Evolutionary conservation across 2,329 filamentous ascomycete species (phyloP).

Genomic region (Ilyonectria robusta): DNA sequence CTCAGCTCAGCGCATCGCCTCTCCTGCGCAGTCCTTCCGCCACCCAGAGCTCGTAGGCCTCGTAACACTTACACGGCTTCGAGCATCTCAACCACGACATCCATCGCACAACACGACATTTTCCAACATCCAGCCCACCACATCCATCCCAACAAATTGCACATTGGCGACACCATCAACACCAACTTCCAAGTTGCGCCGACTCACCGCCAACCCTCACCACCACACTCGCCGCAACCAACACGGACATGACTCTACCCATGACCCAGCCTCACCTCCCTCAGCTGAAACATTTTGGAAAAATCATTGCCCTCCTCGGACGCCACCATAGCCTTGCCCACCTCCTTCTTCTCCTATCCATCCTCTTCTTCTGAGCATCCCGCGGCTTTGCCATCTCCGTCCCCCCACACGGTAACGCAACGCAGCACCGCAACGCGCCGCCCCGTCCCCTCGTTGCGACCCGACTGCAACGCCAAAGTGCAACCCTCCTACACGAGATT

Average conservation of each 20-base stretch:
- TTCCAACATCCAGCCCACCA: background rate
- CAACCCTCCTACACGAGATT: conserved; percentile 17
- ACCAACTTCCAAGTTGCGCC: background rate
- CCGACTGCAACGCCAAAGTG: conserved; percentile 27
- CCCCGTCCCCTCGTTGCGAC: conserved; percentile 12
- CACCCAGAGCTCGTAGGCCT: background rate
- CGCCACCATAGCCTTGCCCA: background rate
- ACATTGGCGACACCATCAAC: background rate
- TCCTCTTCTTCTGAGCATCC: background rate
- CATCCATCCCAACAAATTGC: background rate
- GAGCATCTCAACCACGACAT: background rate
- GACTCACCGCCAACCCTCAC: background rate
- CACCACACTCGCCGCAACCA: conserved; percentile 8
- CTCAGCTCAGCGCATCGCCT: background rate
- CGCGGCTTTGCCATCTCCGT: conserved; percentile 5
- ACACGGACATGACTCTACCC: conserved; percentile 11
- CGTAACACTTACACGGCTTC: background rate
- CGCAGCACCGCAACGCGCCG: conserved; percentile 21
- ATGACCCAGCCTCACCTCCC: conserved; percentile 31
- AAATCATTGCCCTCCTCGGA: background rate
- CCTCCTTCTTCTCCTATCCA: background rate
- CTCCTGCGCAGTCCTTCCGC: background rate
- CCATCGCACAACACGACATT: conserved; percentile 4
- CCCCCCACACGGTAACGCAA: conserved; percentile 2
- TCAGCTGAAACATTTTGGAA: conserved; percentile 22